Evolutionary conservation across 352 stramenopile genomes (phyloP).

Genomic region (Pythium vanterpoolii): DNA sequence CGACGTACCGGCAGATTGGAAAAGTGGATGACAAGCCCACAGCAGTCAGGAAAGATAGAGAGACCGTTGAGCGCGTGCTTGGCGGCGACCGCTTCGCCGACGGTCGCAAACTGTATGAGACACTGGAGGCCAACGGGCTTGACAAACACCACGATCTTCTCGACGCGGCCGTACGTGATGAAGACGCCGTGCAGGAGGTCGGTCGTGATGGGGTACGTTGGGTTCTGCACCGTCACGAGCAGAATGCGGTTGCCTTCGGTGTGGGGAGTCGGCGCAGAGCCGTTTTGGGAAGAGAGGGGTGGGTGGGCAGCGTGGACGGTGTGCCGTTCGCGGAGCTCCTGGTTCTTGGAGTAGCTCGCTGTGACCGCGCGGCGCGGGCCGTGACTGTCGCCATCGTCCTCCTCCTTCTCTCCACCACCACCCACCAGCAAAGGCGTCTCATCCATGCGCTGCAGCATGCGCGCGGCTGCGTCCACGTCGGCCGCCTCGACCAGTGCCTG

Average conservation of each 20-base stretch:
- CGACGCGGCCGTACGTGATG: constrained; percentile 40
- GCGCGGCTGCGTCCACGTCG: constrained; percentile 28
- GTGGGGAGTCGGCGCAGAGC: background rate
- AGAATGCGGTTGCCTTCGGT: constrained; percentile 49
- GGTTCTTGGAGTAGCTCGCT: constrained; percentile 56
- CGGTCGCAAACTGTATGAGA: constrained; percentile 46
- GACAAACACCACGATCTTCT: constrained; percentile 65
- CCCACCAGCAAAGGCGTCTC: constrained; percentile 27
- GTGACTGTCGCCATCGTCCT: background rate
- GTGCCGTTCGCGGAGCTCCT: constrained; percentile 46
- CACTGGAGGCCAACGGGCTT: constrained; percentile 55
- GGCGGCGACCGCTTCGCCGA: constrained; percentile 38
- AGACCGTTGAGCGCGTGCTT: constrained; percentile 49
- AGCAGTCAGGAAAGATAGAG: constrained; percentile 60
- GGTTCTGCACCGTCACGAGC: constrained; percentile 66
- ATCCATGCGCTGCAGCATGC: constrained; percentile 27
- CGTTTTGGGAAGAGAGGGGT: constrained; percentile 6
- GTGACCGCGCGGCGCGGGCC: constrained; percentile 16
- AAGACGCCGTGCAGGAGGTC: constrained; percentile 53
- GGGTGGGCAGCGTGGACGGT: constrained; percentile 6
- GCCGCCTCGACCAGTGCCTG: constrained; percentile 47
- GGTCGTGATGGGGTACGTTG: constrained; percentile 54
- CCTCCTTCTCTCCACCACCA: background rate
- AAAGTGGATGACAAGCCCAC: constrained; percentile 54
- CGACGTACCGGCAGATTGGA: constrained; percentile 52